Evolutionary conservation across 805 yeast species (phyloP).

Genomic region (Blastobotrys americana): DNA sequence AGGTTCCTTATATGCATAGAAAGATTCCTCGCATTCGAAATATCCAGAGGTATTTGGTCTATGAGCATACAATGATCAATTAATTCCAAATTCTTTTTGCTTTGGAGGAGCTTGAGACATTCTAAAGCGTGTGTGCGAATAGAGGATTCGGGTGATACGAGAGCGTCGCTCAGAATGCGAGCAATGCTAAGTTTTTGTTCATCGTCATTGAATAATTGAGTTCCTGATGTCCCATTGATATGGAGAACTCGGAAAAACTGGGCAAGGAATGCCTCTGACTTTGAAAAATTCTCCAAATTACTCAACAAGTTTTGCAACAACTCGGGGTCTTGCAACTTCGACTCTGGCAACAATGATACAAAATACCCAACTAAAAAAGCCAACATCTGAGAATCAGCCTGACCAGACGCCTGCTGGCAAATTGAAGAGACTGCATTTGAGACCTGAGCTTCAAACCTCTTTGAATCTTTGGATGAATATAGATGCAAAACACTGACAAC

Average conservation of each 20-base stretch:
- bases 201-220: no score
- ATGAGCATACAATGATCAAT: conserved; percentile 33
- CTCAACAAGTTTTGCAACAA: no score
- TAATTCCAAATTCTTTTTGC: background rate
- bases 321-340: no score
- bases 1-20: conserved; percentile 59
- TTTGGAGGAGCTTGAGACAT: conserved; percentile 12
- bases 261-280: no score
- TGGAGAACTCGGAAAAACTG: no score
- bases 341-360: background rate
- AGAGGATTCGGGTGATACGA: conserved; percentile 39
- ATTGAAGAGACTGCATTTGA: no score
- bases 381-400: background rate
- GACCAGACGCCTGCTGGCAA: no score
- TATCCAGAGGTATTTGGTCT: conserved; percentile 66
- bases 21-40: conserved; percentile 67
- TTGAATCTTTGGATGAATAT: no score
- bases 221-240: no score
- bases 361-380: background rate
- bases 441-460: no score
- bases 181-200: no score
- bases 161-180: conserved; percentile 3
- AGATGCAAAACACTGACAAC: background rate
- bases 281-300: no score
- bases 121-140: conserved; percentile 47